Percentiles rank a stretch among this genome's conserved stretches.
These are phyloP conservation scores for Pseudonitzschia delicatissima DNA, from an alignment of 108 stramenopile genomes.

Conservation along the genomic window DNA sequence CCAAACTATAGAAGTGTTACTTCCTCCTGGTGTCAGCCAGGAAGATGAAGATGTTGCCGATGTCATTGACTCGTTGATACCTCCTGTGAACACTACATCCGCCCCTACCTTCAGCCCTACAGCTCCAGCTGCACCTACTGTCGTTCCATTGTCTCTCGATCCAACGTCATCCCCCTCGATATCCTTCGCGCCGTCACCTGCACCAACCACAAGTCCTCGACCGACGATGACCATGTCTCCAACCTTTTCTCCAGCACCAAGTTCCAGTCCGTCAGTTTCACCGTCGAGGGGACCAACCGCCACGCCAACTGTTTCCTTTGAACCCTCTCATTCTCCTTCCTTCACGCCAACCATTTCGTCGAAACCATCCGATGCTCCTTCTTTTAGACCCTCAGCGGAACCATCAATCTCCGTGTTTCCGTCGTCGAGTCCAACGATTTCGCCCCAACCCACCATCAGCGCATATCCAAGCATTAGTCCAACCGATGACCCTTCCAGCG, in stretches of 20 bases:
- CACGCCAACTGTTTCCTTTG: background rate
- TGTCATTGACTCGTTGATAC: background rate
- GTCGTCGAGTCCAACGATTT: conserved; percentile 1
- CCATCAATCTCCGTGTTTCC: conserved; percentile 14
- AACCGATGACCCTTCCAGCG: no score
- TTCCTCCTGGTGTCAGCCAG: background rate
- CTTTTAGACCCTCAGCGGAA: background rate
- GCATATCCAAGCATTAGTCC: background rate
- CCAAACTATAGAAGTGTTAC: background rate
- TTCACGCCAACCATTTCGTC: conserved; percentile 5
- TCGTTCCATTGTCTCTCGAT: background rate
- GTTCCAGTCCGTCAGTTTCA: background rate
- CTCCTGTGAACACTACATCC: background rate
- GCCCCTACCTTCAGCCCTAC: background rate
- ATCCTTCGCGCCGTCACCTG: background rate
- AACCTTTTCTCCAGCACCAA: background rate
- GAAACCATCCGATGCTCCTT: conserved; percentile 12
- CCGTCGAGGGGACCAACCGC: background rate
- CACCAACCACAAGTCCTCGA: background rate
- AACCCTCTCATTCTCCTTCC: conserved; percentile 17
- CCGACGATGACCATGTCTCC: background rate
- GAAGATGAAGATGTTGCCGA: background rate
- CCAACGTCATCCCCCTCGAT: background rate
- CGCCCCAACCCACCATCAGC: background rate
- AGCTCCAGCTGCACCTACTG: conserved; percentile 3